Evolutionary conservation across 805 yeast species (phyloP), one percentile per base, ranked within the genome.

Genomic region (Suhomyces sp.): DNA sequence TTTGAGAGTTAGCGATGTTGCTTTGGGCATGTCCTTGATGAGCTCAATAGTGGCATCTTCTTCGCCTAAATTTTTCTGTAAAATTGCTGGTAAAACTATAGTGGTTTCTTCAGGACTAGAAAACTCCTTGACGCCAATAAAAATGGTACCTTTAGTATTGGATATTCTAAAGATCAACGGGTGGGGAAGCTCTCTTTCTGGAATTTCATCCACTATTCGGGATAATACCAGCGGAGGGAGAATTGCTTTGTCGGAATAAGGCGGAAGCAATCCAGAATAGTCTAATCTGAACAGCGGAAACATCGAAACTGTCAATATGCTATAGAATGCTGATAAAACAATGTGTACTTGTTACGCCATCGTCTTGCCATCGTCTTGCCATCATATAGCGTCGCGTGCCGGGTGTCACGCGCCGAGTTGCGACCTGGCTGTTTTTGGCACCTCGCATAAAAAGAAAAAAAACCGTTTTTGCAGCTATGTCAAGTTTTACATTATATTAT

Each of bases 91-190:
- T 6, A 81, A 52, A 1, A 60, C 53, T 0, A 78, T 60, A 1
- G 63, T 53, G 12, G 64, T 66, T 19, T 72, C 75, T 0, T 66
- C 72, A 0, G 78, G 76, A 6, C 48, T 40, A 0, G 80, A 69
- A 57, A 79, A 79, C 63, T 79, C 81, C n/a, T 72, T 68, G 4
- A 79, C 81, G 1, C 83, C 83, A 9, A 69, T 75, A 48, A 66
- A 66, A 19, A 52, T 54, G 44, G 54, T 57, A 13, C 52, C 44
- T 10, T 35, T 21, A 2, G 39, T 13, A 17, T 22, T 45, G 7
- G 47, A 6, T 59, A 57, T 52, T 47, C 55, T 54, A 55, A 74
- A 72, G 4, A 72, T 69, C 35, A 77, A 62, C 0, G 81, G 79
- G 44, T 75, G 72, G 6, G 73, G 72, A 24, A 70, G 57, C 13